A percentile compares a stretch with the other conserved stretches of the same genome.
Conservation (phyloP, 2,329 filamentous ascomycete genomes). For the Calonectria pteridis region DNA sequence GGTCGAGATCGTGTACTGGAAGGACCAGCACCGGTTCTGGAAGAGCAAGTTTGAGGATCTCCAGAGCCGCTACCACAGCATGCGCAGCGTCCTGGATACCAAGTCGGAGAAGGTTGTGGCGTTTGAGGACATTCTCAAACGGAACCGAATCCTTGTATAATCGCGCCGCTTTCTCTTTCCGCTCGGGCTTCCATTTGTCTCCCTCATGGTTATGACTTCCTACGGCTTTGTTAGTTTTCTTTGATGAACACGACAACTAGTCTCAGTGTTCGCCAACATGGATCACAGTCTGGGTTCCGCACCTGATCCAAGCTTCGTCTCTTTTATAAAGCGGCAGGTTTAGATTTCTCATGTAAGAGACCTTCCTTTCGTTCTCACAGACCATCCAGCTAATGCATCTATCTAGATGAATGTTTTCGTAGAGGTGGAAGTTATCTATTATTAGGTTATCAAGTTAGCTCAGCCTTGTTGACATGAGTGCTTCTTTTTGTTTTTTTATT, state of each 20-base stretch:
- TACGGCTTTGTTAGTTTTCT: constrained; percentile 14
- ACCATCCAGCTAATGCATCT: not conserved
- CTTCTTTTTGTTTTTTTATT: not conserved
- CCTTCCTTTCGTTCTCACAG: not conserved
- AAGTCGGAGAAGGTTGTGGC: constrained; percentile 49
- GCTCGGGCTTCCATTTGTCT: not conserved
- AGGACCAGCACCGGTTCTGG: constrained; percentile 48
- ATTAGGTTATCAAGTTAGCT: not conserved
- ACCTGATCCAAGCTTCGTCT: not conserved
- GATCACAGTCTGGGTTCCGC: not conserved
- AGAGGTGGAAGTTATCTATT: not conserved
- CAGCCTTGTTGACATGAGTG: not conserved
- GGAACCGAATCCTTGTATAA: constrained; percentile 46
- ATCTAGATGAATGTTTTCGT: not conserved
- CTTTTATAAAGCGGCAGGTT: not conserved
- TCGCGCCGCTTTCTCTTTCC: not conserved
- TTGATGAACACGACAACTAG: constrained; percentile 9
- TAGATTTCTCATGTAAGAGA: constrained; percentile 1
- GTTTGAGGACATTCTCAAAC: constrained; percentile 51
- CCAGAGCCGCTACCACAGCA: constrained; percentile 44
- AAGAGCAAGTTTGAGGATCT: constrained; percentile 46
- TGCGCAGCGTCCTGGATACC: constrained; percentile 45
- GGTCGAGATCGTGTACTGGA: constrained; percentile 52
- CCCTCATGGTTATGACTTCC: not conserved
- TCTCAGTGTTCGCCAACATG: not conserved